phyloP scores from a whole-genome alignment of 306 rosid genomes.

The Abrus precatorius region DNA sequence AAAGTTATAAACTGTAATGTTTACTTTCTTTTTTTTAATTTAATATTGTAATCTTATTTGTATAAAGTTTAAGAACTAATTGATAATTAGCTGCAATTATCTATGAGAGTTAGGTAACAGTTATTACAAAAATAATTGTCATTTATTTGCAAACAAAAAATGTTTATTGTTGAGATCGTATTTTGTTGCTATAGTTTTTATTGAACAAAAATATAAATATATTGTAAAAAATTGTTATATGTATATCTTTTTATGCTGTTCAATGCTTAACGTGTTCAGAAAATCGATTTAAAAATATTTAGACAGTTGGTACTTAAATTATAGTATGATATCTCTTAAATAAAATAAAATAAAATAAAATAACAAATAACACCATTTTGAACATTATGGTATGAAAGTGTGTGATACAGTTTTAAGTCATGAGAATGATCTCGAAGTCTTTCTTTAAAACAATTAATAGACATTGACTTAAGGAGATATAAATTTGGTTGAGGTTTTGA shows the following conservation, averaged over 20 bases:
- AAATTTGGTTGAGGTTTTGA: neutral
- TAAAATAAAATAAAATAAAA: neutral
- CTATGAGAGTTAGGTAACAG: too few relatives aligned
- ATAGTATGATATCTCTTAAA: neutral
- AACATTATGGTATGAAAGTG: conserved; percentile 1
- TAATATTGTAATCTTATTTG: neutral
- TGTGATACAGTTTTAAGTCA: neutral
- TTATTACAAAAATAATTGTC: too few relatives aligned
- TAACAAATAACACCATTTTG: neutral
- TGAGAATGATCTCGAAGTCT: neutral
- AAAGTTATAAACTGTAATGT: neutral
- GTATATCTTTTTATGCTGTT: too few relatives aligned
- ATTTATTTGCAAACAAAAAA: too few relatives aligned
- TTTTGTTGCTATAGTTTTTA: too few relatives aligned
- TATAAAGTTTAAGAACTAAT: neutral
- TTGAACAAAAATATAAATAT: too few relatives aligned
- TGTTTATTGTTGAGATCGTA: too few relatives aligned
- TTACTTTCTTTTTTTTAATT: neutral
- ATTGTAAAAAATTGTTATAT: too few relatives aligned
- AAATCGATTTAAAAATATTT: too few relatives aligned
- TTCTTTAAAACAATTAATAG: neutral
- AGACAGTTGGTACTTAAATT: neutral
- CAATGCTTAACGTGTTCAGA: too few relatives aligned
- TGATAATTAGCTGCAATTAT: neutral
- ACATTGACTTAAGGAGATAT: neutral